Percentiles rank a stretch among this genome's conserved stretches.
phyloP scores from a whole-genome alignment of 306 rosid genomes.

The Fragaria nilgerrensis region DNA sequence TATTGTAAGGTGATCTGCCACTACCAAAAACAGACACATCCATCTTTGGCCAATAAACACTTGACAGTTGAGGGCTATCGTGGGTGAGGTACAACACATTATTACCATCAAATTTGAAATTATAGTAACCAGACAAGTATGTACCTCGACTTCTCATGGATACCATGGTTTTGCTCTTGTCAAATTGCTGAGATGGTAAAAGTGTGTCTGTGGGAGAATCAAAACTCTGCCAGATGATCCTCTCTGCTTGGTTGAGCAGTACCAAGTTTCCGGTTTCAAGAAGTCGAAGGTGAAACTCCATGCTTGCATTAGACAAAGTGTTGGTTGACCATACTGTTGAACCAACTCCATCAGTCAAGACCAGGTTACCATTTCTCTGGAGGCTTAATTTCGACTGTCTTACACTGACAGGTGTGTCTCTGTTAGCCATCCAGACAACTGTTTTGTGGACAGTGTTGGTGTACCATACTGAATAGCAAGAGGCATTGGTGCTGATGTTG shows the following conservation, averaged over 20 bases:
- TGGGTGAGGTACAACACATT: slow-evolving; percentile 5
- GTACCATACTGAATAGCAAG: slow-evolving; percentile 32
- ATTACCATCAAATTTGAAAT: neutral
- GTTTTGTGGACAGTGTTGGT: slow-evolving; percentile 6
- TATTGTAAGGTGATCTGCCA: slow-evolving; percentile 31
- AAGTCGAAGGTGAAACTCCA: slow-evolving; percentile 13
- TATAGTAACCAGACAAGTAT: slow-evolving; percentile 13
- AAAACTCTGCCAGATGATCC: slow-evolving; percentile 30
- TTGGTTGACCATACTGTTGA: slow-evolving; percentile 24
- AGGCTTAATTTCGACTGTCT: slow-evolving; percentile 12
- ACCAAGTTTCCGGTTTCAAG: slow-evolving; percentile 29
- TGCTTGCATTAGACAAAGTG: neutral
- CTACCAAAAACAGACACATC: neutral
- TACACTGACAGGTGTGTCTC: slow-evolving; percentile 3
- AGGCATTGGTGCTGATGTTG: slow-evolving; percentile 14
- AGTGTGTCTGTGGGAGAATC: slow-evolving; percentile 24
- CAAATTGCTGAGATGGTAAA: neutral
- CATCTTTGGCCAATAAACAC: slow-evolving; percentile 21
- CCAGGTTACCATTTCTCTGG: slow-evolving; percentile 21
- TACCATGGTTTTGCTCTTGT: slow-evolving; percentile 13
- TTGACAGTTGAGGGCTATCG: neutral
- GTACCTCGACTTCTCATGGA: slow-evolving; percentile 8
- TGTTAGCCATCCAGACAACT: slow-evolving; percentile 31
- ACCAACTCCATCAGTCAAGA: slow-evolving; percentile 14
- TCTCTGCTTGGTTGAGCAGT: neutral